phyloP scores from a whole-genome alignment of 75 land plant species.

The Pinus albicaulis region DNA sequence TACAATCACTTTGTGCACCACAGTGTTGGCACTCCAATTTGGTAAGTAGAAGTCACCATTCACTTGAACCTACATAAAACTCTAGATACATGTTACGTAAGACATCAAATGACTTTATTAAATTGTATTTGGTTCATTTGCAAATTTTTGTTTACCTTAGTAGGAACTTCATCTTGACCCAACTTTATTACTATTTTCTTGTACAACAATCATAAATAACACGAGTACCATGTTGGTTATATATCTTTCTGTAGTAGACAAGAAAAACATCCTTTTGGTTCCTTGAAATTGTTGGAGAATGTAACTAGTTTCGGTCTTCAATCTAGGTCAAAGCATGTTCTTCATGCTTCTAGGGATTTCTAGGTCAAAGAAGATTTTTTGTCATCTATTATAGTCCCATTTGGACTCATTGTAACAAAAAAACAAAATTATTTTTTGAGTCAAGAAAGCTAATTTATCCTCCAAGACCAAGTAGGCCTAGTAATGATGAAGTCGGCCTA shows the following conservation, averaged over 20 bases:
- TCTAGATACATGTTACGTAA: not conserved
- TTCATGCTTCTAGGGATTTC: too few species aligned
- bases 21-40: slow-evolving; percentile 59
- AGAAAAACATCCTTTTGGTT: not conserved
- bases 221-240: too few species aligned
- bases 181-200: not conserved
- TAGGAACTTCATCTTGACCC: not conserved
- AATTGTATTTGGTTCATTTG: not conserved
- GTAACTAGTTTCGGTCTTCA: too few species aligned
- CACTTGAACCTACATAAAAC: not conserved
- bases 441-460: too few species aligned
- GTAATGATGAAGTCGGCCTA: too few species aligned
- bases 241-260: too few species aligned
- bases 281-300: not conserved
- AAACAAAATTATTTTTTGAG: too few species aligned
- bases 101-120: not conserved
- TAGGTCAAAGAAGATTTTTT: too few species aligned
- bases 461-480: too few species aligned
- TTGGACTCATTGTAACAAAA: too few species aligned
- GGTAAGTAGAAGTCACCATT: slow-evolving; percentile 26
- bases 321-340: too few species aligned
- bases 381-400: not conserved
- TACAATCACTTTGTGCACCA: slow-evolving; percentile 92
- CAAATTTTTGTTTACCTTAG: not conserved
- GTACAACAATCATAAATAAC: not conserved